Conservation (phyloP, 2,329 filamentous ascomycete genomes). For the Ceratocystis harringtonii region DNA sequence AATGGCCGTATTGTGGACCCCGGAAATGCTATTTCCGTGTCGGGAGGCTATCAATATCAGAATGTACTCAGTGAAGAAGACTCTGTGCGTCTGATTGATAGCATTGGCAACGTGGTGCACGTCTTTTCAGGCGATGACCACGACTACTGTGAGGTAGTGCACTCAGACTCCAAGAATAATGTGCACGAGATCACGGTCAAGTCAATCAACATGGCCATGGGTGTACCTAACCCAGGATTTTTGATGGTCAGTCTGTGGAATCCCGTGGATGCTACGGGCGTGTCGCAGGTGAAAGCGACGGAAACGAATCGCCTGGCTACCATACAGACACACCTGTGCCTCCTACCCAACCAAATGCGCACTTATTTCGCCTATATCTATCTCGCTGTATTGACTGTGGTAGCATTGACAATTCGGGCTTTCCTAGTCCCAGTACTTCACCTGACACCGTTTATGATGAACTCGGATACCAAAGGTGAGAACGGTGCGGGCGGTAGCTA, state of each 20-base stretch:
- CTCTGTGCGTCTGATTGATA: slow-evolving; percentile 59
- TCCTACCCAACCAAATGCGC: slow-evolving; percentile 73
- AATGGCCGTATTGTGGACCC: slow-evolving; percentile 35
- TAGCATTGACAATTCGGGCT: slow-evolving; percentile 38
- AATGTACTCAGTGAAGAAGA: slow-evolving; percentile 72
- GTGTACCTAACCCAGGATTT: slow-evolving; percentile 74
- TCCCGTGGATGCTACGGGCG: slow-evolving; percentile 45
- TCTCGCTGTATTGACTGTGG: slow-evolving; percentile 40
- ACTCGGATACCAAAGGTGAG: slow-evolving; percentile 21
- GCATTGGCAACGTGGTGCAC: slow-evolving; percentile 65
- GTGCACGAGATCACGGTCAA: slow-evolving; percentile 86
- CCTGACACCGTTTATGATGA: slow-evolving; percentile 39
- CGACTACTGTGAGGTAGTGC: slow-evolving; percentile 86
- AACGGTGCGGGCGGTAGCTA: slow-evolving; percentile 21
- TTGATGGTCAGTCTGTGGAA: slow-evolving; percentile 85
- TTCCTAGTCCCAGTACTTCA: slow-evolving; percentile 41
- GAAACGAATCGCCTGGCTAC: slow-evolving; percentile 35
- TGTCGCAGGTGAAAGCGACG: slow-evolving; percentile 2
- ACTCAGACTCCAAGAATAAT: slow-evolving; percentile 51
- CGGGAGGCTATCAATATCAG: slow-evolving; percentile 84
- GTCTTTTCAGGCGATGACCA: slow-evolving; percentile 95
- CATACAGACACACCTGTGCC: slow-evolving; percentile 75
- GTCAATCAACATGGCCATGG: slow-evolving; percentile 91
- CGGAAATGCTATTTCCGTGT: slow-evolving; percentile 62
- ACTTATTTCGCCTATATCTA: slow-evolving; percentile 68